Conservation (phyloP, 2,329 filamentous ascomycete genomes). For the Ophidiomyces ophidiicola region DNA sequence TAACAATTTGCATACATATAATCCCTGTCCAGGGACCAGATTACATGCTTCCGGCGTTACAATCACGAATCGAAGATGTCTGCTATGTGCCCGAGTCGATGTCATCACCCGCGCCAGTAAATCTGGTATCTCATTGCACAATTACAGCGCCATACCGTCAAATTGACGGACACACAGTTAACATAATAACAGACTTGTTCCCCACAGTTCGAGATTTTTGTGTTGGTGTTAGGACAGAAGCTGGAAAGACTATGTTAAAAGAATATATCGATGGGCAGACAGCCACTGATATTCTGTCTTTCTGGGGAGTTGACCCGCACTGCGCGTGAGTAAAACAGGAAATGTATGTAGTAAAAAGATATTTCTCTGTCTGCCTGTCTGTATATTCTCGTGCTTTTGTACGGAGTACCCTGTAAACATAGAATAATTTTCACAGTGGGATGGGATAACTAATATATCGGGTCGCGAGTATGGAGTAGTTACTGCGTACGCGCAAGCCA, state of each 20-base stretch:
- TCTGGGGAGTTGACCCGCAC: slow-evolving; percentile 22
- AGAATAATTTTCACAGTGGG: no score
- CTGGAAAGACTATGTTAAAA: slow-evolving; percentile 20
- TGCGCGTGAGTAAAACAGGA: neutral
- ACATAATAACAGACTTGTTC: slow-evolving; percentile 25
- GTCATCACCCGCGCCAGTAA: slow-evolving; percentile 12
- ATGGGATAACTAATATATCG: no score
- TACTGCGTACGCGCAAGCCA: neutral
- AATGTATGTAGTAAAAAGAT: no score
- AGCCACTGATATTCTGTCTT: slow-evolving; percentile 24
- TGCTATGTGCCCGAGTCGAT: slow-evolving; percentile 17
- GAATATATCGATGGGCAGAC: slow-evolving; percentile 25
- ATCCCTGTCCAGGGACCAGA: slow-evolving; percentile 25
- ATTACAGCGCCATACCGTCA: slow-evolving; percentile 14
- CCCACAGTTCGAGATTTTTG: slow-evolving; percentile 18
- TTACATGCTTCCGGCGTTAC: slow-evolving; percentile 16
- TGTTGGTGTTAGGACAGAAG: slow-evolving; percentile 14
- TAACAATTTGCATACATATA: slow-evolving; percentile 18
- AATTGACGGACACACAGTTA: slow-evolving; percentile 21
- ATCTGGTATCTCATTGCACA: slow-evolving; percentile 19
- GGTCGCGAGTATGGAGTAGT: no score
- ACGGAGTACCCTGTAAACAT: no score
- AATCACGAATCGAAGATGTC: slow-evolving; percentile 28
- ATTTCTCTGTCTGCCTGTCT: no score
- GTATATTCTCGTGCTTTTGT: no score